Evolutionary conservation across 73 alveolate species (phyloP), one percentile per base, ranked within the genome.

Genomic region (Effrenium voratum): DNA sequence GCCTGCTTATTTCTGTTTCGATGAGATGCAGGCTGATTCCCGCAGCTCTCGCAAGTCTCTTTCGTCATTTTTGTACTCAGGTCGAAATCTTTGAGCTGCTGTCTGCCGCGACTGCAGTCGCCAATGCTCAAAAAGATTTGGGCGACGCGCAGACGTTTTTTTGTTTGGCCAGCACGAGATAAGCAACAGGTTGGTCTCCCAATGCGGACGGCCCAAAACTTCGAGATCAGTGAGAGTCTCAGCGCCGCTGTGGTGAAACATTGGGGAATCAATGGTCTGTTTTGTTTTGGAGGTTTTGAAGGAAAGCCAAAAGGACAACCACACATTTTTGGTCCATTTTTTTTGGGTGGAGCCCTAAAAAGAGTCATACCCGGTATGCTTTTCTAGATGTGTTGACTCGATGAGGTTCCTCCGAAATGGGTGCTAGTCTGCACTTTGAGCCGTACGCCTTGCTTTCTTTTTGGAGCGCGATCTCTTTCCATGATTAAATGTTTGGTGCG

Each of bases 401-500:
- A 45, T 45, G 68, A 10, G 68, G 68, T 43, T 79, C 90, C 44
- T 45, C 92, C n/a, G 97, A 90, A 57, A 36, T 90, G 75, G 97
- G 97, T 5, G 97, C 97, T 8, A 80, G 97, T 22, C 55, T 90
- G 75, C 97, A 90, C 75, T 90, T 90, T 40, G 97, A 90, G 50
- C 97, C 97, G 87, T 44, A 16, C 72, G 63, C 47, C 60, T n/a
- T n/a, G n/a, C n/a, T n/a, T n/a, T n/a, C n/a, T n/a, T n/a, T n/a
- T n/a, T n/a, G n/a, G n/a, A n/a, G n/a, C n/a, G n/a, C n/a, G n/a
- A n/a, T n/a, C n/a, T n/a, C n/a, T n/a, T n/a, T n/a, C n/a, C n/a
- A n/a, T n/a, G n/a, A n/a, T n/a, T n/a, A n/a, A n/a, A n/a, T n/a
- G n/a, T n/a, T n/a, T n/a, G n/a, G n/a, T n/a, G n/a, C n/a, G n/a